Conservation (phyloP, 495 filamentous ascomycete species). For the Penicillium pancosmium region DNA sequence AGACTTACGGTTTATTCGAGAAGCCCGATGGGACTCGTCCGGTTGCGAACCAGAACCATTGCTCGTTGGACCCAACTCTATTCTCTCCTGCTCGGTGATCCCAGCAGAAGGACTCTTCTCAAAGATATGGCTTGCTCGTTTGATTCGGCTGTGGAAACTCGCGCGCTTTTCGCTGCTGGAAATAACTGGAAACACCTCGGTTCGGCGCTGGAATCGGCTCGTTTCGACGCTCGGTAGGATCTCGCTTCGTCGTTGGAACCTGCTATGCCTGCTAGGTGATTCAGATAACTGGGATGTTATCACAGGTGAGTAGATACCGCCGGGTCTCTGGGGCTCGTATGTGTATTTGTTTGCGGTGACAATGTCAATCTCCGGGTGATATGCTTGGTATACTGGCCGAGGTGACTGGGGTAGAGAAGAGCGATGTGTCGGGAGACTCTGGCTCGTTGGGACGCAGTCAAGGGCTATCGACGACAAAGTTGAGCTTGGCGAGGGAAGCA, state of each 20-base stretch:
- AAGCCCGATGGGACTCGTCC: constrained; percentile 13
- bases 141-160: constrained; percentile 22
- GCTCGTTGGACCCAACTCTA: constrained; percentile 3
- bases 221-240: constrained; percentile 2
- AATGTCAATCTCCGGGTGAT: constrained; percentile 11
- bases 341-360: constrained; percentile 13
- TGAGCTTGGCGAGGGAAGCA: neutral
- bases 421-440: neutral
- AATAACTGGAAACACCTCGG: neutral
- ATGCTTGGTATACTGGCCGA: neutral
- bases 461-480: constrained; percentile 2
- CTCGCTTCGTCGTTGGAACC: constrained; percentile 15
- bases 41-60: constrained; percentile 3
- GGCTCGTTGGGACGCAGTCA: neutral
- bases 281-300: constrained; percentile 6
- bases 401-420: constrained; percentile 5
- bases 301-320: constrained; percentile 11
- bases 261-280: constrained; percentile 7
- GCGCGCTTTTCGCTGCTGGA: constrained; percentile 16
- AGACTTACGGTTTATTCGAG: constrained; percentile 23
- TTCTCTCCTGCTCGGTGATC: constrained; percentile 7
- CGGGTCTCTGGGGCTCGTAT: constrained; percentile 11
- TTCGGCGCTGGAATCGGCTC: constrained; percentile 12
- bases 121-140: constrained; percentile 9
- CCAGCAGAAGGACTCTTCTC: constrained; percentile 7